A percentile compares a stretch with the other conserved stretches of the same genome.
Evolutionary conservation across 164 flowering plant species (phyloP).

Genomic region (Nymphaea colorata): DNA sequence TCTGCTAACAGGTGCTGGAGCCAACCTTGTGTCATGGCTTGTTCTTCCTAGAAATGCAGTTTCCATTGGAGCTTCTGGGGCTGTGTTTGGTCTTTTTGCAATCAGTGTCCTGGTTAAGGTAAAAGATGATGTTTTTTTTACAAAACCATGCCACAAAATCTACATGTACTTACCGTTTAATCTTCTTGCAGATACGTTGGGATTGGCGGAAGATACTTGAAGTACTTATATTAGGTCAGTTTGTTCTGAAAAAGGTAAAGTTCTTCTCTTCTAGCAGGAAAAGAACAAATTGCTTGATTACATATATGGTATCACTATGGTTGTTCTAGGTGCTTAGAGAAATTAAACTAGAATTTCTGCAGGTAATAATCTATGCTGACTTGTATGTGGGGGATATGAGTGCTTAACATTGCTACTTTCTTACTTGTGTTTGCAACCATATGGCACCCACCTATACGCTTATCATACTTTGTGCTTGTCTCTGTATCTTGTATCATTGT

Average conservation of each 20-base stretch:
- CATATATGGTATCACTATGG: too few species aligned
- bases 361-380: too few species aligned
- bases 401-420: too few species aligned
- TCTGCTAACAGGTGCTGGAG: constrained; percentile 87
- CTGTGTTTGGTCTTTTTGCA: constrained; percentile 95
- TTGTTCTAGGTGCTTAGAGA: too few species aligned
- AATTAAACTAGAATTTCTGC: too few species aligned
- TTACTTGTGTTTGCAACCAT: too few species aligned
- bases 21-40: constrained; percentile 92
- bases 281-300: too few species aligned
- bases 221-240: constrained; percentile 91
- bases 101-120: constrained; percentile 98
- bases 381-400: too few species aligned
- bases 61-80: constrained; percentile 97
- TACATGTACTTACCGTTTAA: neutral
- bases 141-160: too few species aligned
- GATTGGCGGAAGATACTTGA: constrained; percentile 99
- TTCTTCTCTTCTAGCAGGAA: neutral
- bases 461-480: too few species aligned
- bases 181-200: constrained; percentile 63
- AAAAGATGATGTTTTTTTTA: neutral
- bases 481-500: too few species aligned
- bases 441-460: too few species aligned
- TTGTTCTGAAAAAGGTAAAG: constrained; percentile 77
- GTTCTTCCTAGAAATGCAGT: constrained; percentile 88